A percentile compares a stretch with the other conserved stretches of the same genome.
Conservation (phyloP, 2,329 filamentous ascomycete genomes). For the Mollisiaceae sp. region DNA sequence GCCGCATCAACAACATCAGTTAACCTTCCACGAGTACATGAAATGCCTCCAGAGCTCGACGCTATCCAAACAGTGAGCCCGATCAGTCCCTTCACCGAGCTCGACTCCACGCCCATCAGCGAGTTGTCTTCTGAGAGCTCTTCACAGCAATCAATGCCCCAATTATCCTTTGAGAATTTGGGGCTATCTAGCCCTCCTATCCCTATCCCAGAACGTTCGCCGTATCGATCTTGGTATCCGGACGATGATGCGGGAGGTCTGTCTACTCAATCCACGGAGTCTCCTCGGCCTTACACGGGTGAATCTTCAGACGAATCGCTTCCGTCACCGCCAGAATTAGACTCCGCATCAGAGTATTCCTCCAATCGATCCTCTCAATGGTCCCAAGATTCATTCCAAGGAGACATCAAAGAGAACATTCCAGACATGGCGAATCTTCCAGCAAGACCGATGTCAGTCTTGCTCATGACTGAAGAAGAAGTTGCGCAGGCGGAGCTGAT, state of each 20-base stretch:
- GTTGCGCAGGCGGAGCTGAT: constrained; percentile 13
- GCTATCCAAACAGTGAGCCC: constrained; percentile 5
- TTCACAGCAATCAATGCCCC: background rate
- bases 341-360: background rate
- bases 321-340: background rate
- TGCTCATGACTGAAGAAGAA: constrained; percentile 17
- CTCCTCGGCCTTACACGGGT: no score
- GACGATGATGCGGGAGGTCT: background rate
- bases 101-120: constrained; percentile 2
- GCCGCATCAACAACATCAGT: background rate
- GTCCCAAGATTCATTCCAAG: background rate
- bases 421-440: background rate
- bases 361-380: constrained; percentile 1
- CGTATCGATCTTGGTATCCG: background rate
- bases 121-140: background rate
- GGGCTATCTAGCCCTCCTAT: background rate
- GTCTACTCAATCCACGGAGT: background rate
- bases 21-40: background rate
- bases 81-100: constrained; percentile 5
- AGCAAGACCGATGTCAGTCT: background rate
- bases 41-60: constrained; percentile 3
- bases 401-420: background rate
- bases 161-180: background rate
- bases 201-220: background rate
- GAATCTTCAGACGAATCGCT: background rate